A percentile compares a stretch with the other conserved stretches of the same genome.
Conservation (phyloP, 495 filamentous ascomycete species). For the Aspergillus funiculosus region DNA sequence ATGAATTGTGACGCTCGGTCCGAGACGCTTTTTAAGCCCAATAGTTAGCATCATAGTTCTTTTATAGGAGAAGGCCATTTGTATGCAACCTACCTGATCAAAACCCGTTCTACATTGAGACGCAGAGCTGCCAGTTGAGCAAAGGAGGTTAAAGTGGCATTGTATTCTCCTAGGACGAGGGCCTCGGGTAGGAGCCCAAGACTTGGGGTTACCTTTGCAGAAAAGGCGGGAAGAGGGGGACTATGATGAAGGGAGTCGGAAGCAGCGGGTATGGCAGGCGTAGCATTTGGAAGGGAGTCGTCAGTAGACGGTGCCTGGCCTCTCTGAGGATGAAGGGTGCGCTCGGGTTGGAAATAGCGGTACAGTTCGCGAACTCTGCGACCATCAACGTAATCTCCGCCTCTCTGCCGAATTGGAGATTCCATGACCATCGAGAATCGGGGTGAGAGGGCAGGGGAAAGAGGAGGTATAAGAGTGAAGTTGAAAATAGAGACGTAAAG, state of each 20-base stretch:
- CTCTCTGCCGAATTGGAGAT: neutral
- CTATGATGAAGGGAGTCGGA: slow-evolving; percentile 9
- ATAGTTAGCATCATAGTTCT: neutral
- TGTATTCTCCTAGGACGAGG: slow-evolving; percentile 30
- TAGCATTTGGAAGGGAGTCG: neutral
- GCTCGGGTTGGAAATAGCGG: slow-evolving; percentile 42
- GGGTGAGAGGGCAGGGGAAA: neutral
- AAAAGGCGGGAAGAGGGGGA: slow-evolving; percentile 15
- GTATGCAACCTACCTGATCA: slow-evolving; percentile 29
- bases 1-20: slow-evolving; percentile 54
- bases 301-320: slow-evolving; percentile 10
- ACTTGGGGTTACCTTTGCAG: slow-evolving; percentile 7
- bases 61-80: slow-evolving; percentile 9
- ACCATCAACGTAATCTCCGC: slow-evolving; percentile 25
- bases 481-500: neutral
- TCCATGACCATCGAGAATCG: slow-evolving; percentile 13
- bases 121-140: slow-evolving; percentile 47
- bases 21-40: slow-evolving; percentile 39
- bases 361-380: slow-evolving; percentile 43
- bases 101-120: slow-evolving; percentile 42
- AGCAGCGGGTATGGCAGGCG: neutral
- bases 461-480: neutral
- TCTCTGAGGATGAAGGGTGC: slow-evolving; percentile 2
- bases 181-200: slow-evolving; percentile 18
- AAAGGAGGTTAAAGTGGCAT: slow-evolving; percentile 53